Percentiles rank a stretch among this genome's conserved stretches.
phyloP scores from a whole-genome alignment of 805 yeast species.

The Zygosaccharomyces lentus region DNA sequence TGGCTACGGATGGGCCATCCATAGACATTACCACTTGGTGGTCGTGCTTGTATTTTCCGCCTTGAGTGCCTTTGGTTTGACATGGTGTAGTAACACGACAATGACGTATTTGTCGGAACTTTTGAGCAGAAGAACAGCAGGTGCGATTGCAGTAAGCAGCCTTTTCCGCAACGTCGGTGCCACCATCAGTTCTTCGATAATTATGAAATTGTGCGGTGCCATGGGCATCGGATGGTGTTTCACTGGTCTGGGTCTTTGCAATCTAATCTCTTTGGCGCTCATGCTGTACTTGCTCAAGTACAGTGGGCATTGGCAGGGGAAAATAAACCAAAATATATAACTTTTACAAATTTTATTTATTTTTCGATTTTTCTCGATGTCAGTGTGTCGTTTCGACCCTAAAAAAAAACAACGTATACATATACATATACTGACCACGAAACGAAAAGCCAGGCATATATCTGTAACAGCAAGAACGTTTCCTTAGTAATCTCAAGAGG shows the following conservation, averaged over 20 bases:
- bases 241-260: slow-evolving; percentile 44
- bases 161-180: slow-evolving; percentile 52
- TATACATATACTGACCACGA: too few relatives aligned
- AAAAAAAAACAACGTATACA: background rate
- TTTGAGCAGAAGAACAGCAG: slow-evolving; percentile 46
- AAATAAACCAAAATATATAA: background rate
- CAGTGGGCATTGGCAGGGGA: slow-evolving; percentile 19
- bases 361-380: background rate
- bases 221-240: slow-evolving; percentile 55
- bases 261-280: slow-evolving; percentile 25
- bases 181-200: slow-evolving; percentile 47
- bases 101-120: slow-evolving; percentile 53
- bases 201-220: slow-evolving; percentile 33
- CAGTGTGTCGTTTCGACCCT: background rate
- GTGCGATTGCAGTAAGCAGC: slow-evolving; percentile 51
- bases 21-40: slow-evolving; percentile 38
- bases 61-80: slow-evolving; percentile 49
- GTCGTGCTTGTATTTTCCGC: slow-evolving; percentile 43
- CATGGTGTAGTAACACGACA: slow-evolving; percentile 51
- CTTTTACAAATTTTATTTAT: background rate
- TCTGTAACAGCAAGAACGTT: too few relatives aligned
- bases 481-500: too few relatives aligned
- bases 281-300: slow-evolving; percentile 21
- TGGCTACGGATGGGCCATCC: slow-evolving; percentile 51
- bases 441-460: too few relatives aligned